Evolutionary conservation across 1,284 basidiomycete genomes (phyloP), one percentile per base, ranked within the genome.

Genomic region (Moniliella sp.): DNA sequence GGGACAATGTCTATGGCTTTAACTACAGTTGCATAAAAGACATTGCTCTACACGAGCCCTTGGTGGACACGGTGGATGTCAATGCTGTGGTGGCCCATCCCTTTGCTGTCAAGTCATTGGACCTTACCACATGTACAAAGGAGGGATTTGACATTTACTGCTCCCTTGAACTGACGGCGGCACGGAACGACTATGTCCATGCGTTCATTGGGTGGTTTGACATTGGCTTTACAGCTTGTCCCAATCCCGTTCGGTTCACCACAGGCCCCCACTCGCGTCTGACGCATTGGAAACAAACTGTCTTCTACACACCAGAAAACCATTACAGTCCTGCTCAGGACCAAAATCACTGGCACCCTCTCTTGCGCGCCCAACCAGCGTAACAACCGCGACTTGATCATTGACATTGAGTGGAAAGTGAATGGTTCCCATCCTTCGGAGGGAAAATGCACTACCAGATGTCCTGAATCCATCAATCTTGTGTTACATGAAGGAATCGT

Each of bases 171-270:
- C 68, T 99, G 33, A 73, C 67, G 31, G 77, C 76, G 7, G 86
- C 80, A 29, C 72, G 91, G 35, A 78, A 83, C 60, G 91, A 99
- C 61, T 25, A 56, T 41, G 70, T 88, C 13, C 91, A 99, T 58
- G 91, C 91, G n/a, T 93, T 94, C 74, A 74, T 99, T 33, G 86
- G 84, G 25, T 99, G 91, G 91, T 97, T 99, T 64, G 91, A 99
- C 63, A 79, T 93, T 53, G 71, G 74, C 30, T 99, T 99, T 65
- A 76, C 81, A 37, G 84, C 80, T 59, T 86, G 83, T 42, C 91
- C 97, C 69, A 94, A 86, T 64, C 82, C 82, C 48, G 76, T 91
- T 44, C 75, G 76, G 55, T 59, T 59, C 39, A 46, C 45, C 9
- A 59, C 56, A 11, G 56, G 56, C 15, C 56, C 56, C 4, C 56